A percentile compares a stretch with the other conserved stretches of the same genome.
Evolutionary conservation across 257 asterid genomes (phyloP).

Genomic region (Catharanthus roseus): DNA sequence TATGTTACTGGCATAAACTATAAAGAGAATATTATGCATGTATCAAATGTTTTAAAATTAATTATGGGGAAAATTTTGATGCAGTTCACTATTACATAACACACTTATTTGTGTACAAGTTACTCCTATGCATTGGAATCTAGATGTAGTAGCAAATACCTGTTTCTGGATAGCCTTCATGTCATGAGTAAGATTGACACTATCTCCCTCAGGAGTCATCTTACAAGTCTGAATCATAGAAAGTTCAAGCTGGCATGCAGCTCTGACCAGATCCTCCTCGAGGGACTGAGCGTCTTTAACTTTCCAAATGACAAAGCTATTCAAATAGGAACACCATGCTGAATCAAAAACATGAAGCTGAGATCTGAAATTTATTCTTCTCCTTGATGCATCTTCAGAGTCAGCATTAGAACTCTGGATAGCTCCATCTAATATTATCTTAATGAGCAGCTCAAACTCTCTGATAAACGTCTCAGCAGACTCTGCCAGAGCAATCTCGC

Average conservation of each 20-base stretch:
- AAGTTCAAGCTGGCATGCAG: slow-evolving; percentile 92
- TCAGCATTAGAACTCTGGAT: slow-evolving; percentile 34
- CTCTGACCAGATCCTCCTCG: slow-evolving; percentile 85
- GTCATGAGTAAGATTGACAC: slow-evolving; percentile 61
- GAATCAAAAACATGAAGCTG: slow-evolving; percentile 86
- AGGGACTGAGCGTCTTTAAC: slow-evolving; percentile 83
- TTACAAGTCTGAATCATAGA: slow-evolving; percentile 86
- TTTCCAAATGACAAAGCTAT: slow-evolving; percentile 95
- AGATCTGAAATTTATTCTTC: slow-evolving; percentile 43
- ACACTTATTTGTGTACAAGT: background rate
- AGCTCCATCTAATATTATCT: slow-evolving; percentile 61
- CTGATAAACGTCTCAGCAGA: slow-evolving; percentile 70
- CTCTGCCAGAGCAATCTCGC: slow-evolving; percentile 62
- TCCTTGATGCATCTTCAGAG: slow-evolving; percentile 27
- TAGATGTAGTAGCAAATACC: slow-evolving; percentile 33
- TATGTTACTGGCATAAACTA: background rate
- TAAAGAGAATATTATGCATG: background rate
- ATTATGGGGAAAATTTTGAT: background rate
- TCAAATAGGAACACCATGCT: slow-evolving; percentile 90
- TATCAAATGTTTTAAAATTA: background rate
- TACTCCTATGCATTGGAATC: background rate
- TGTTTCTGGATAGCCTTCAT: slow-evolving; percentile 83
- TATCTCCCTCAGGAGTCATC: slow-evolving; percentile 69
- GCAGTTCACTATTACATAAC: background rate
- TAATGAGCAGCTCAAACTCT: slow-evolving; percentile 73